Evolutionary conservation across 257 asterid genomes (phyloP).

Genomic region (Ajuga chamaepitys): DNA sequence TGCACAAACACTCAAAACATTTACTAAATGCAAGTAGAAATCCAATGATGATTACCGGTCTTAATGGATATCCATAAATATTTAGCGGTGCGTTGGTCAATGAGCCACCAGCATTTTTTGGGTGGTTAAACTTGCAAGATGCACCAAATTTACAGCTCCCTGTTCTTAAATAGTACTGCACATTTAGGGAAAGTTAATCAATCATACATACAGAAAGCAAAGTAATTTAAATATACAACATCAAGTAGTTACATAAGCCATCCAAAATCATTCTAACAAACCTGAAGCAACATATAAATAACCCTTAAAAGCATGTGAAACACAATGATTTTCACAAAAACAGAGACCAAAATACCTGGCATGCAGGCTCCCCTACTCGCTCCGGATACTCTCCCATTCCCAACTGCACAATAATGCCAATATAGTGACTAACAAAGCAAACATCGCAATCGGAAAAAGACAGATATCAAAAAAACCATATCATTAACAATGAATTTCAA

Average conservation of each 20-base stretch:
- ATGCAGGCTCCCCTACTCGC: slow-evolving; percentile 71
- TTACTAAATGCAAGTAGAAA: neutral
- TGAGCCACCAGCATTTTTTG: slow-evolving; percentile 69
- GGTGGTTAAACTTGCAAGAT: slow-evolving; percentile 87
- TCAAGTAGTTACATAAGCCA: neutral
- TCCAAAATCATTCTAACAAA: neutral
- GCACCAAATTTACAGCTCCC: slow-evolving; percentile 85
- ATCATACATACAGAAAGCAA: neutral
- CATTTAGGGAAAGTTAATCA: slow-evolving; percentile 4
- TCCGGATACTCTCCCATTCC: slow-evolving; percentile 66
- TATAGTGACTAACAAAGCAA: slow-evolving; percentile 13
- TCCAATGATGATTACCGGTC: slow-evolving; percentile 47
- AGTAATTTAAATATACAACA: neutral
- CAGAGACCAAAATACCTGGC: slow-evolving; percentile 50
- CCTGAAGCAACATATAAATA: neutral
- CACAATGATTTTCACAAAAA: neutral
- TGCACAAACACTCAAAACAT: neutral
- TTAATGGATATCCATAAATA: slow-evolving; percentile 73
- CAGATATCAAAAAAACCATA: neutral
- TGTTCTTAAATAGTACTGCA: slow-evolving; percentile 79
- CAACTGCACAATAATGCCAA: slow-evolving; percentile 31
- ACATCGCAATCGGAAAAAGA: neutral
- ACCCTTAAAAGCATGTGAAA: neutral
- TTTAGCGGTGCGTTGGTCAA: slow-evolving; percentile 55
- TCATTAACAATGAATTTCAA: neutral